phyloP scores from a whole-genome alignment of 495 filamentous ascomycete species.

The Neohortaea acidophila region DNA sequence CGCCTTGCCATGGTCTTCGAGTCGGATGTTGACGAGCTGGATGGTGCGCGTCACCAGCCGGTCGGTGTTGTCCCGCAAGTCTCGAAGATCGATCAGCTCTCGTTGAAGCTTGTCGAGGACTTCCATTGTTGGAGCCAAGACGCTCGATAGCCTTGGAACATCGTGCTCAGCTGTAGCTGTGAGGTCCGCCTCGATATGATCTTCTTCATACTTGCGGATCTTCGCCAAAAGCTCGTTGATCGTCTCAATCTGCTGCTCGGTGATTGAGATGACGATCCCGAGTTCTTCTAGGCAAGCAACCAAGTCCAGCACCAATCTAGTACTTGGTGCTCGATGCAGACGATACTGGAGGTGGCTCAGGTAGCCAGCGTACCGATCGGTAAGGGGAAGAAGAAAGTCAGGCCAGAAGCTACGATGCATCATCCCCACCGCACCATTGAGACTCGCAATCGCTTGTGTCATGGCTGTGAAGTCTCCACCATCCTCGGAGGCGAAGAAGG shows the following conservation, averaged over 20 bases:
- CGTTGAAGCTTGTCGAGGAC: conserved; percentile 26
- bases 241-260: conserved; percentile 27
- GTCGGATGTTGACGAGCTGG: conserved; percentile 29
- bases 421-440: conserved; percentile 27
- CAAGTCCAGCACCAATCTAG: conserved; percentile 29
- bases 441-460: conserved; percentile 22
- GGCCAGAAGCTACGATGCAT: conserved; percentile 28
- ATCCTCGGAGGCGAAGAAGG: conserved; percentile 16
- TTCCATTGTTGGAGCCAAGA: conserved; percentile 22
- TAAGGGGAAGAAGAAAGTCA: conserved; percentile 24
- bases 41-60: conserved; percentile 28
- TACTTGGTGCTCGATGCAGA: conserved; percentile 27
- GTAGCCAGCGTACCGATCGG: conserved; percentile 28
- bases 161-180: neutral
- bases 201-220: conserved; percentile 4
- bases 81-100: conserved; percentile 25
- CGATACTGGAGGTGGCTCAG: conserved; percentile 28
- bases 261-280: conserved; percentile 28
- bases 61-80: conserved; percentile 28
- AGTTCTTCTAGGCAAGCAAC: conserved; percentile 29
- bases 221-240: conserved; percentile 17
- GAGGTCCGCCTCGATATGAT: neutral
- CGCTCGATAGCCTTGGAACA: conserved; percentile 4
- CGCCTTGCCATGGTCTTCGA: conserved; percentile 30
- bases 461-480: conserved; percentile 24